Base-by-base conservation (phyloP, 495 filamentous ascomycete species). In the Diplogelasinospora grovesii region DNA sequence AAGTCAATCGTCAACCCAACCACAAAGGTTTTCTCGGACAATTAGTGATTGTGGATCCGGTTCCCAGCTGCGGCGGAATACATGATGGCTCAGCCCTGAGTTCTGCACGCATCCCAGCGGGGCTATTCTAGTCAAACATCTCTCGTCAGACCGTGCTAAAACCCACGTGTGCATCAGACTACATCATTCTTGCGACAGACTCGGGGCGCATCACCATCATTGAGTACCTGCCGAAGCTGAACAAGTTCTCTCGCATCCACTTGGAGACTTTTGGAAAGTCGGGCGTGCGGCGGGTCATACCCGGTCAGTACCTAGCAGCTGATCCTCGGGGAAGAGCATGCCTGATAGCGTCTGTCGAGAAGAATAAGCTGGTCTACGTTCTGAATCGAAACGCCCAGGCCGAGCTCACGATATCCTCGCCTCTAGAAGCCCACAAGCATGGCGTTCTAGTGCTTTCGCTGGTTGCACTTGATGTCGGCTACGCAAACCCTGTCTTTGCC, bases 361-460 rank as follows among this genome's bases (percentile, higher is more conserved):
- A 99, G 78, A 97, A 97, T 65, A 97, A 97, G 68, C 84, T 99
- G 50, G 93, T 97, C 56, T 99, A 97, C 64, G 90, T 97, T 55
- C 73, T 99, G 39, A 96, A 96, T 66, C 83, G 93, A 26, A 94
- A 95, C 65, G 77, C 88, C 25, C 86, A 95, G 64, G 88, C 86
- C 22, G 88, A 95, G 58, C 74, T 97, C 54, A 92, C 88, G 19
- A 97, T 97, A 26, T 99, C 93, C 5, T 96, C 89, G 11, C 90
- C 93, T 1, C 69, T 97, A n/a, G 93, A 97, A 65, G 93, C 93
- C 5, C 92, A 97, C 64, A 93, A 89, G 61, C 78, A 87, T n/a
- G 89, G 94, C 39, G 92, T 86, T 1, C 60, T 97, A 36, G 88
- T 96, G 11, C 88, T 95, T 45, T 85, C 85, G 7, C 63, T 97